Conservation (phyloP, 2,329 filamentous ascomycete genomes). For the Alternaria alternata region DNA sequence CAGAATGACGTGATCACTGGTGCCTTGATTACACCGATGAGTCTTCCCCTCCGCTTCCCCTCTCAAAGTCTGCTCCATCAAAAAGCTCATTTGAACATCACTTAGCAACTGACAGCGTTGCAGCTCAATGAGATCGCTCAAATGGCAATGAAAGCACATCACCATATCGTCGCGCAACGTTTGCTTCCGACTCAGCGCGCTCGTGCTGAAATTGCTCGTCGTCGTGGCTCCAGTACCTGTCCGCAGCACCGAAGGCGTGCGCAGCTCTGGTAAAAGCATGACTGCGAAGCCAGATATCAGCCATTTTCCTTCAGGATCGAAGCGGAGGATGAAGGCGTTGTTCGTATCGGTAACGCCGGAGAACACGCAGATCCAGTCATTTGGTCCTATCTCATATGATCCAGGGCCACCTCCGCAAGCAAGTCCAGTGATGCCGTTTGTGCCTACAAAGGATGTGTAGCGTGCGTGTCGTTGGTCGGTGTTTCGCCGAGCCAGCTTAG, state of each 20-base stretch:
- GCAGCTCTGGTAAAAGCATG: constrained; percentile 14
- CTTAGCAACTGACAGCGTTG: constrained; percentile 21
- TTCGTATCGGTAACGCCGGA: constrained; percentile 15
- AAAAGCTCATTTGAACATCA: constrained; percentile 10
- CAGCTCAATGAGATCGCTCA: constrained; percentile 24
- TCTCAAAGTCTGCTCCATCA: constrained; percentile 16
- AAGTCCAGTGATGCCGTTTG: constrained; percentile 19
- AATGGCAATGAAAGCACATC: constrained; percentile 25
- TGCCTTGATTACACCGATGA: constrained; percentile 10
- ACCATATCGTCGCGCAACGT: not conserved
- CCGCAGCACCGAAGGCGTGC: not conserved
- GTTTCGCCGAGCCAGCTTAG: constrained; percentile 4
- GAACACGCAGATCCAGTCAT: constrained; percentile 20
- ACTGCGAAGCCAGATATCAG: constrained; percentile 19
- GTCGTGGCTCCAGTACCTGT: not conserved
- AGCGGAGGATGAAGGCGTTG: constrained; percentile 16
- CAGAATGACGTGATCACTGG: not conserved
- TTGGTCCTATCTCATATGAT: constrained; percentile 6
- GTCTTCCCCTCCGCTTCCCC: not conserved
- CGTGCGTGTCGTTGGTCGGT: constrained; percentile 9
- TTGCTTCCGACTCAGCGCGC: not conserved
- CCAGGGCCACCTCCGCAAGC: constrained; percentile 11
- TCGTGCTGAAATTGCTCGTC: not conserved
- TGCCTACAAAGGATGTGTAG: constrained; percentile 20
- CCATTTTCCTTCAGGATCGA: constrained; percentile 9